phyloP scores from a whole-genome alignment of 192 early-diverging fungal species.

The Allomyces arbusculus region DNA sequence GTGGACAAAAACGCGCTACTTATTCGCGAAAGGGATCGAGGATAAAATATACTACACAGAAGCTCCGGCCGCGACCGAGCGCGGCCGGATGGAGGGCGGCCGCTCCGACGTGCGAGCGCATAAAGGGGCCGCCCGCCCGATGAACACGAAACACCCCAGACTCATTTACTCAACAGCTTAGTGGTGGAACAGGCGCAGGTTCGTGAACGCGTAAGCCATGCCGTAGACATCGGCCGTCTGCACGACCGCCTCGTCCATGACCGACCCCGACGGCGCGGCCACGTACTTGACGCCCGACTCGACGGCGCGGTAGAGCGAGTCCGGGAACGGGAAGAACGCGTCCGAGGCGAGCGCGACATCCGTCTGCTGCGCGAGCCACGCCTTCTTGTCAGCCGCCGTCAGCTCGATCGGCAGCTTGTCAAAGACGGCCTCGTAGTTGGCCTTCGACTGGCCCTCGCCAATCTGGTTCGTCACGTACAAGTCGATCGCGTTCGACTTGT shows the following conservation, averaged over 20 bases:
- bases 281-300: conserved; percentile 70
- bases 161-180: conserved; percentile 14
- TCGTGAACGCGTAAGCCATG: conserved; percentile 73
- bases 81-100: too few species aligned
- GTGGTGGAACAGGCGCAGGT: conserved; percentile 89
- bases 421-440: conserved; percentile 39
- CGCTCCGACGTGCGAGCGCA: too few species aligned
- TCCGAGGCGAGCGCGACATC: conserved; percentile 81
- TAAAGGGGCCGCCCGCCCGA: too few species aligned
- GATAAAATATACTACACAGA: too few species aligned
- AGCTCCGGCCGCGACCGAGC: too few species aligned
- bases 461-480: conserved; percentile 78
- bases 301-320: conserved; percentile 74
- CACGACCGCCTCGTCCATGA: conserved; percentile 72
- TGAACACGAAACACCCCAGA: too few species aligned
- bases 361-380: conserved; percentile 42
- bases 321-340: conserved; percentile 98
- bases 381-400: conserved; percentile 56
- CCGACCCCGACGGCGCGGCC: conserved; percentile 78
- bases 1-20: too few species aligned
- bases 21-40: too few species aligned
- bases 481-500: conserved; percentile 94
- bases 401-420: conserved; percentile 54
- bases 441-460: conserved; percentile 31
- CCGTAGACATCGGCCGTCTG: conserved; percentile 55